These are phyloP conservation scores for Cruciata laevipes DNA, from an alignment of 257 asterid species.

Conservation along the genomic window DNA sequence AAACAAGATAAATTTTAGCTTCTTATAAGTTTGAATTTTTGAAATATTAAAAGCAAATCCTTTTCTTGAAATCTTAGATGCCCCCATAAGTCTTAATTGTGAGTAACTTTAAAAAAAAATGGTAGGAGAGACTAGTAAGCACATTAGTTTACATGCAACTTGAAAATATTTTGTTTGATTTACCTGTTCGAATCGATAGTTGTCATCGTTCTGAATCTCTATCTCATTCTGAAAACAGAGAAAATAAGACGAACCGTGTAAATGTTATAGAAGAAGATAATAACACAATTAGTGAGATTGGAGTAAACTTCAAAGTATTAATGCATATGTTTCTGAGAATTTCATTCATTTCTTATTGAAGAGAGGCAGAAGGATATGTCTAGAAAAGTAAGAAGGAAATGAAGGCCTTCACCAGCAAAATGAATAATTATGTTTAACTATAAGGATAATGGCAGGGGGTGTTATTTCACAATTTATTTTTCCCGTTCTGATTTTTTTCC, in stretches of 20 bases:
- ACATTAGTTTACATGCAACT: conserved; percentile 8
- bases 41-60: neutral
- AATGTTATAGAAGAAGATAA: conserved; percentile 9
- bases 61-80: neutral
- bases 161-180: conserved; percentile 3
- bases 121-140: neutral
- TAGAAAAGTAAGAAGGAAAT: too few species aligned
- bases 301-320: neutral
- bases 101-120: too few species aligned
- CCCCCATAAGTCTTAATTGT: too few species aligned
- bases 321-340: neutral
- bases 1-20: neutral
- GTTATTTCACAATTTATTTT: too few species aligned
- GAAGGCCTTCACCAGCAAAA: too few species aligned
- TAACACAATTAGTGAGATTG: neutral
- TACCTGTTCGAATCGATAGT: conserved; percentile 93
- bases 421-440: too few species aligned
- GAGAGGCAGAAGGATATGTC: too few species aligned
- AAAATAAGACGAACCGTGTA: conserved; percentile 11
- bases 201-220: conserved; percentile 71
- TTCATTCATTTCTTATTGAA: too few species aligned
- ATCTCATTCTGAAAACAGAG: conserved; percentile 78
- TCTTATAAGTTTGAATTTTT: too few species aligned
- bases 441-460: too few species aligned
- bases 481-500: too few species aligned